These are phyloP conservation scores for Diaporthe velutina DNA, from an alignment of 2,329 filamentous ascomycete species.

Conservation along the genomic window DNA sequence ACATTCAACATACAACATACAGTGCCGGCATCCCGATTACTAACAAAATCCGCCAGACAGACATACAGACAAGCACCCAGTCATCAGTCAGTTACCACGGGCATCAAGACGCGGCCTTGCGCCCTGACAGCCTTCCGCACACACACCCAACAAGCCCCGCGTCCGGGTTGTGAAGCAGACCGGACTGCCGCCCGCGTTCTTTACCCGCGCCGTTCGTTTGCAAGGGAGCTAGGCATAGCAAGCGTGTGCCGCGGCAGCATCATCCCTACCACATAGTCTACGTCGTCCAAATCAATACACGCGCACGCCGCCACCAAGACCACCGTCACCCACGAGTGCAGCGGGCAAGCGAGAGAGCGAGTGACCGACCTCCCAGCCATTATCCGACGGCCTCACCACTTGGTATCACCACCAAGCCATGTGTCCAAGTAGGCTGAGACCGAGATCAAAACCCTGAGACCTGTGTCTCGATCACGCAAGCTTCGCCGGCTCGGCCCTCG, in stretches of 20 bases:
- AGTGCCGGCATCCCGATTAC: background rate
- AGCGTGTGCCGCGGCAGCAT: slow-evolving; percentile 13
- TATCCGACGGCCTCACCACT: slow-evolving; percentile 10
- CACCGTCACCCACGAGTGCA: slow-evolving; percentile 12
- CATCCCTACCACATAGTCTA: slow-evolving; percentile 12
- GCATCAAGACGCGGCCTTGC: background rate
- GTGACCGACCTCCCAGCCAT: slow-evolving; percentile 5
- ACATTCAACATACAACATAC: background rate
- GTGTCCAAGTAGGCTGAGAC: slow-evolving; percentile 37
- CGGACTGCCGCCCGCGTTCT: slow-evolving; percentile 20
- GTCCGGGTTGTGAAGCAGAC: background rate
- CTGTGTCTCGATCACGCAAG: slow-evolving; percentile 37
- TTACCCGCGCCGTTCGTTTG: slow-evolving; percentile 23
- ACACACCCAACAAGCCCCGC: background rate
- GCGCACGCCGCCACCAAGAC: slow-evolving; percentile 4
- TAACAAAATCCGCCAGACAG: background rate
- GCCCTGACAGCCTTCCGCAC: background rate
- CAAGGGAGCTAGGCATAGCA: slow-evolving; percentile 27
- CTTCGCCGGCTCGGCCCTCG: slow-evolving; percentile 31
- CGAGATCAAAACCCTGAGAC: slow-evolving; percentile 39
- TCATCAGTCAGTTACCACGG: background rate
- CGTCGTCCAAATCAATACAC: background rate
- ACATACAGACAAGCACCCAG: background rate
- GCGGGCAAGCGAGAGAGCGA: background rate
- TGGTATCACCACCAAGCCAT: slow-evolving; percentile 33